A percentile compares a stretch with the other conserved stretches of the same genome.
Evolutionary conservation across 192 early-diverging fungal genomes (phyloP).

Genomic region (Mortierella claussenii): DNA sequence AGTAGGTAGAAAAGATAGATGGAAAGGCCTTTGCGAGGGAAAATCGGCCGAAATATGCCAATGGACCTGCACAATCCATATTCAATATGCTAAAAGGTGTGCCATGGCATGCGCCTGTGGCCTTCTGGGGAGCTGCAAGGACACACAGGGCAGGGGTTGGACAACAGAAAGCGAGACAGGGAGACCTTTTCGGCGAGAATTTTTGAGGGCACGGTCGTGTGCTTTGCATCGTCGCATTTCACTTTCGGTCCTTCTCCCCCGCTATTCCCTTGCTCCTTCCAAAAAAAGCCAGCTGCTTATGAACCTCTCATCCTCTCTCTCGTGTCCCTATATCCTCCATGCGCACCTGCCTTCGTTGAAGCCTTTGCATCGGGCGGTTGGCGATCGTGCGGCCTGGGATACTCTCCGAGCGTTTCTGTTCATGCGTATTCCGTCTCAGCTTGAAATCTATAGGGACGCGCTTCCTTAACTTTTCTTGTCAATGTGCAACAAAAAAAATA

Average conservation of each 20-base stretch:
- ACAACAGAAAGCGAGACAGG: slow-evolving; percentile 21
- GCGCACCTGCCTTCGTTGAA: background rate
- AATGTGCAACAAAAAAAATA: background rate
- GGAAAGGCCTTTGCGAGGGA: too few relatives aligned
- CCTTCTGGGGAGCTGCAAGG: too few relatives aligned
- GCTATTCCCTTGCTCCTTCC: background rate
- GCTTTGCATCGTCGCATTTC: slow-evolving; percentile 5
- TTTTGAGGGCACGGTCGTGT: slow-evolving; percentile 13
- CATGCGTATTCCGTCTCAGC: background rate
- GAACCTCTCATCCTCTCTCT: background rate
- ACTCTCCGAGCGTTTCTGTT: slow-evolving; percentile 10
- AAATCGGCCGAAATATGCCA: too few relatives aligned
- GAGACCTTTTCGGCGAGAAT: slow-evolving; percentile 11
- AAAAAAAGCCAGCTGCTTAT: background rate
- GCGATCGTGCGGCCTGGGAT: slow-evolving; percentile 9
- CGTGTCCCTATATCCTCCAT: background rate
- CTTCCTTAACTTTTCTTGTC: background rate
- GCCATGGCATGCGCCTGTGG: too few relatives aligned
- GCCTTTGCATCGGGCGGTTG: background rate
- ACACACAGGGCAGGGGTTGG: too few relatives aligned
- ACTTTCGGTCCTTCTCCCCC: background rate
- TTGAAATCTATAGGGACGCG: slow-evolving; percentile 7
- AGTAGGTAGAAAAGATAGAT: too few relatives aligned
- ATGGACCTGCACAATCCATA: too few relatives aligned
- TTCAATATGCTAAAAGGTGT: too few relatives aligned